These are phyloP conservation scores for Diaporthe sp. DNA, from an alignment of 2,329 filamentous ascomycete genomes.

Conservation along the genomic window DNA sequence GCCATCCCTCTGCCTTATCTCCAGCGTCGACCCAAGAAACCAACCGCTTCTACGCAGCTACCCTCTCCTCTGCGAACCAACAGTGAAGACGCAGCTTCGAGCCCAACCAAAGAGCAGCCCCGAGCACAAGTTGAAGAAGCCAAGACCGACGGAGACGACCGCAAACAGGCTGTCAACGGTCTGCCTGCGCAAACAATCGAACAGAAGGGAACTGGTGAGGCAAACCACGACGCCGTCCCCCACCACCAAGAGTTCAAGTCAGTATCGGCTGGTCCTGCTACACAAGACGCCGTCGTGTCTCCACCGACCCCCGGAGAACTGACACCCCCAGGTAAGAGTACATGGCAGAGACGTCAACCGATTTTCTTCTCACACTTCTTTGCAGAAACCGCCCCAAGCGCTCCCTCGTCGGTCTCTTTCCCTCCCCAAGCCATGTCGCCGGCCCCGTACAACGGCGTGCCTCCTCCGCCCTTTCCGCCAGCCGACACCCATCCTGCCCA, in stretches of 20 bases:
- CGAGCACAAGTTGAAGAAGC: neutral
- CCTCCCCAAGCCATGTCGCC: slow-evolving; percentile 34
- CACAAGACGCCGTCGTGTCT: slow-evolving; percentile 27
- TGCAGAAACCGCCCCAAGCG: slow-evolving; percentile 36
- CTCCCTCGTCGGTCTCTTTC: slow-evolving; percentile 29
- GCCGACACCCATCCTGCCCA: slow-evolving; percentile 36
- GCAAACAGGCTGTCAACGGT: neutral
- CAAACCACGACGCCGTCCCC: slow-evolving; percentile 3
- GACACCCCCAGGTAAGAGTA: slow-evolving; percentile 39
- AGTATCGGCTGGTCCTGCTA: slow-evolving; percentile 21
- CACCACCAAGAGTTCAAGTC: slow-evolving; percentile 14
- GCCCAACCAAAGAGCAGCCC: neutral
- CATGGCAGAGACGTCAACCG: neutral
- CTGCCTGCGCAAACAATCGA: slow-evolving; percentile 23
- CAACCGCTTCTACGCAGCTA: slow-evolving; percentile 31
- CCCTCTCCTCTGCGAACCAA: slow-evolving; percentile 38
- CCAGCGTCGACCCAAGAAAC: slow-evolving; percentile 36
- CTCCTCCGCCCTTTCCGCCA: slow-evolving; percentile 35
- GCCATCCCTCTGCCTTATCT: slow-evolving; percentile 39
- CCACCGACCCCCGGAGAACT: slow-evolving; percentile 33
- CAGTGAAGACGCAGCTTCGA: slow-evolving; percentile 35
- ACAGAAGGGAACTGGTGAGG: slow-evolving; percentile 10
- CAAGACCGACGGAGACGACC: slow-evolving; percentile 23
- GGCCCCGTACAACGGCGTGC: slow-evolving; percentile 41
- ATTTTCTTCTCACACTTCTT: slow-evolving; percentile 6